These are phyloP conservation scores for Elsinoe necatrix DNA, from an alignment of 2,329 filamentous ascomycete species.

Conservation along the genomic window DNA sequence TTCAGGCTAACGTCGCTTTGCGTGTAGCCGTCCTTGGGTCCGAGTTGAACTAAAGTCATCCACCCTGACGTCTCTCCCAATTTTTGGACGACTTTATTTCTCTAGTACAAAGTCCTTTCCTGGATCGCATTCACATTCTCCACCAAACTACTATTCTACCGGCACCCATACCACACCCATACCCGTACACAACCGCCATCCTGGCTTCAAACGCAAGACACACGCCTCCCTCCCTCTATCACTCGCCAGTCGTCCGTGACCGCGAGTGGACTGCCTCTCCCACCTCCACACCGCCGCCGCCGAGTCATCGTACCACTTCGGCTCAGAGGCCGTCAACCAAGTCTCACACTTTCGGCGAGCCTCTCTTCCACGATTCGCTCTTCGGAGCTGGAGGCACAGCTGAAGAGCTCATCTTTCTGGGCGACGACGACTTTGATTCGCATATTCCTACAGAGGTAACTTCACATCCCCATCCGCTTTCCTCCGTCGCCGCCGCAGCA, in stretches of 20 bases:
- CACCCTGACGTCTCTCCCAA: slow-evolving; percentile 6
- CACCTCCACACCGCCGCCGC: slow-evolving; percentile 40
- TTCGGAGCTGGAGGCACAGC: slow-evolving; percentile 2
- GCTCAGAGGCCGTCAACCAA: slow-evolving; percentile 36
- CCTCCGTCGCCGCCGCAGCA: slow-evolving; percentile 11
- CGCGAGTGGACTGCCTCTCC: slow-evolving; percentile 42
- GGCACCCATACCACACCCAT: not conserved
- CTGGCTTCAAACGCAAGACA: slow-evolving; percentile 42
- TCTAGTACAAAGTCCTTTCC: too few relatives aligned
- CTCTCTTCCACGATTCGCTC: slow-evolving; percentile 18
- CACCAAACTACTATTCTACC: not conserved
- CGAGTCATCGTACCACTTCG: slow-evolving; percentile 21
- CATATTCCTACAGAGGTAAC: slow-evolving; percentile 31
- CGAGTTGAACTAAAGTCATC: not conserved
- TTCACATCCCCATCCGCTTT: not conserved
- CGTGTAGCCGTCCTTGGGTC: not conserved
- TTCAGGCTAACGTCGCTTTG: not conserved
- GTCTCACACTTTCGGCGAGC: slow-evolving; percentile 32
- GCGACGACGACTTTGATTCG: slow-evolving; percentile 34
- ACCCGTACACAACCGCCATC: slow-evolving; percentile 12
- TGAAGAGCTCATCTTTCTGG: slow-evolving; percentile 31
- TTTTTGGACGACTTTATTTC: not conserved
- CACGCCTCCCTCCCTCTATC: slow-evolving; percentile 43
- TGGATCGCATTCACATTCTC: not conserved
- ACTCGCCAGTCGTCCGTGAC: slow-evolving; percentile 43